phyloP scores from a whole-genome alignment of 2,329 filamentous ascomycete genomes.

The Macrophomina phaseolina region DNA sequence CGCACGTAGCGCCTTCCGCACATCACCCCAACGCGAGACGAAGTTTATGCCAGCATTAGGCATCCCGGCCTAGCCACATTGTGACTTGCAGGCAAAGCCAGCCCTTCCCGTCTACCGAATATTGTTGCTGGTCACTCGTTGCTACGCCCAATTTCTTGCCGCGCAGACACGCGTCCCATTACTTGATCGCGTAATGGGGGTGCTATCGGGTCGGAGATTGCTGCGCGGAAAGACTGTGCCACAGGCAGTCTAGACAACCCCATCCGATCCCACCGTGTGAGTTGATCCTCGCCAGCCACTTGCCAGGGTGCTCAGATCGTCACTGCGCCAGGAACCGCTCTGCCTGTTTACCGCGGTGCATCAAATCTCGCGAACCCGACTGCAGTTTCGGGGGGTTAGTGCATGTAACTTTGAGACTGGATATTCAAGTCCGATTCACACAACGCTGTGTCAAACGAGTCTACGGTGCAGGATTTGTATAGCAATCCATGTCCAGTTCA shows the following conservation, averaged over 20 bases:
- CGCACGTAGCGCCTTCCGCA: conserved; percentile 20
- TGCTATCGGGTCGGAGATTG: conserved; percentile 22
- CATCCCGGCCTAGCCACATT: conserved; percentile 3
- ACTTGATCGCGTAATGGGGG: conserved; percentile 19
- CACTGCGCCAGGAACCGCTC: not conserved
- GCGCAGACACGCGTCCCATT: conserved; percentile 10
- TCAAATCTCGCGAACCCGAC: conserved; percentile 9
- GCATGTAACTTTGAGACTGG: not conserved
- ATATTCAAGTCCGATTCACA: too few species aligned
- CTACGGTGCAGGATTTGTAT: too few species aligned
- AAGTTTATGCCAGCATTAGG: conserved; percentile 7
- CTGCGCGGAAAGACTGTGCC: conserved; percentile 22
- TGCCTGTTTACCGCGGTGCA: not conserved
- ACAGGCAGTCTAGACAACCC: conserved; percentile 11
- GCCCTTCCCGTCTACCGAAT: not conserved
- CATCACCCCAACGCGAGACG: conserved; percentile 16
- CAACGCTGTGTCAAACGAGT: too few species aligned
- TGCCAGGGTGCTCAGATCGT: conserved; percentile 19
- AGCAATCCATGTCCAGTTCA: too few species aligned
- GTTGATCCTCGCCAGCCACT: conserved; percentile 15
- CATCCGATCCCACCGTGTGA: conserved; percentile 13
- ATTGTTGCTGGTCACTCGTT: not conserved
- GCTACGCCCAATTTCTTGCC: not conserved
- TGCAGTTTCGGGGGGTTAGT: conserved; percentile 7
- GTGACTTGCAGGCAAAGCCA: conserved; percentile 14